Conservation (phyloP, 2,329 filamentous ascomycete species). For the Fusarium sp. region DNA sequence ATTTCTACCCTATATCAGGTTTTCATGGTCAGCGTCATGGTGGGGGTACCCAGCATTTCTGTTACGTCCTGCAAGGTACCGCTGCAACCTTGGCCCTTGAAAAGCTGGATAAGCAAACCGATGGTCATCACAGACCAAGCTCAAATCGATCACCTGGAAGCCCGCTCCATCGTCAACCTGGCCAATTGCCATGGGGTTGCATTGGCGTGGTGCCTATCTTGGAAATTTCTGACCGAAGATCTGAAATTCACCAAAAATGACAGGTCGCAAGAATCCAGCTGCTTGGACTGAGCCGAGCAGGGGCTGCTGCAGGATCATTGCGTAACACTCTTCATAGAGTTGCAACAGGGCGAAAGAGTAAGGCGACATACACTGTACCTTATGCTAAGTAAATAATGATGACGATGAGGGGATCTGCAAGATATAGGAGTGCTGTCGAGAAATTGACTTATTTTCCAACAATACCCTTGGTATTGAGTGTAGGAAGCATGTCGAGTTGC, state of each 20-base stretch:
- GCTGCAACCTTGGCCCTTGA: slow-evolving; percentile 22
- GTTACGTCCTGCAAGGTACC: slow-evolving; percentile 36
- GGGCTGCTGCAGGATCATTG: neutral
- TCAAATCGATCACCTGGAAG: slow-evolving; percentile 7
- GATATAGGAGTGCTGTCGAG: neutral
- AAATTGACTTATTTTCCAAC: neutral
- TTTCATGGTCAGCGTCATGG: slow-evolving; percentile 1
- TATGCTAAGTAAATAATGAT: neutral
- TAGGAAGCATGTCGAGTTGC: neutral
- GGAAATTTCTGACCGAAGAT: slow-evolving; percentile 31
- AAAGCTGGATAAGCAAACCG: neutral
- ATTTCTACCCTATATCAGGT: slow-evolving; percentile 15
- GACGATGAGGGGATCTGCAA: neutral
- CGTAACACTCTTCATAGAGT: neutral
- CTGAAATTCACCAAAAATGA: slow-evolving; percentile 32
- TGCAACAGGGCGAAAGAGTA: slow-evolving; percentile 5
- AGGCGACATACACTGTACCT: neutral
- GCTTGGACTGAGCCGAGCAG: slow-evolving; percentile 11
- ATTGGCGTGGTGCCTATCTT: slow-evolving; percentile 25
- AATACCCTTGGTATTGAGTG: neutral
- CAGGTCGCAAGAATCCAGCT: slow-evolving; percentile 31
- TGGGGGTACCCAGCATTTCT: slow-evolving; percentile 20
- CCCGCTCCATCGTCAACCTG: slow-evolving; percentile 9
- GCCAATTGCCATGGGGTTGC: slow-evolving; percentile 18
- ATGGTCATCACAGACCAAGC: slow-evolving; percentile 7